These are phyloP conservation scores for Cladosporium sp. DNA, from an alignment of 2,329 filamentous ascomycete genomes.

Conservation along the genomic window DNA sequence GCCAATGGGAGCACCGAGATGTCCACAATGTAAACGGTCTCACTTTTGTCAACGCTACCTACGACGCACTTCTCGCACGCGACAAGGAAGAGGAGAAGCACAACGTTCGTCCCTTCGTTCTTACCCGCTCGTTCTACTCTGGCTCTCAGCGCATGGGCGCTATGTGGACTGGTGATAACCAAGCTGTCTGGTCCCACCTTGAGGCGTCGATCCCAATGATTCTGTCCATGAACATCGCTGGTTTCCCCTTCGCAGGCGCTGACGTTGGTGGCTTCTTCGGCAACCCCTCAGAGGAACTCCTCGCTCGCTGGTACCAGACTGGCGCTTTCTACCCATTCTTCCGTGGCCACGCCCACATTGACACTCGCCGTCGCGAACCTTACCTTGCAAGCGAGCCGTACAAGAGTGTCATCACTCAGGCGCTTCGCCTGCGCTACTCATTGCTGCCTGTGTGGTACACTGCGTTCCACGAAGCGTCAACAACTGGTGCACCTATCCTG, in stretches of 20 bases:
- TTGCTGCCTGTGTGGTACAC: conserved; percentile 95
- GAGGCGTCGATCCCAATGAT: conserved; percentile 91
- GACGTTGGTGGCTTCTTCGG: conserved; percentile 98
- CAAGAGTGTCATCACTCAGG: conserved; percentile 80
- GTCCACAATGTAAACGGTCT: conserved; percentile 94
- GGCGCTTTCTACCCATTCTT: conserved; percentile 98
- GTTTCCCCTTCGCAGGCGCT: conserved; percentile 90
- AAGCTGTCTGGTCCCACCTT: conserved; percentile 88
- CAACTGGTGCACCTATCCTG: conserved; percentile 81
- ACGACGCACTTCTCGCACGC: conserved; percentile 76
- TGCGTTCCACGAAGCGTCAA: conserved; percentile 85
- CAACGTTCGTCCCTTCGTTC: conserved; percentile 73
- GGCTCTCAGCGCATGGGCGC: conserved; percentile 87
- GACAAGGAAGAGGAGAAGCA: conserved; percentile 73
- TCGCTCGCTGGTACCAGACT: conserved; percentile 94
- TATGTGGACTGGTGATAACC: conserved; percentile 99
- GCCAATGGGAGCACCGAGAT: conserved; percentile 94
- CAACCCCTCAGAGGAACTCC: conserved; percentile 87
- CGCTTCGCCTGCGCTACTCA: conserved; percentile 83
- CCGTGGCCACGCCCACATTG: conserved; percentile 95
- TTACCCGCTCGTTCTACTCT: conserved; percentile 89
- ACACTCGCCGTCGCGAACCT: conserved; percentile 89
- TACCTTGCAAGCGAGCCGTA: conserved; percentile 86
- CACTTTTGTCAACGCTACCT: conserved; percentile 94
- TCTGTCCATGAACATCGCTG: conserved; percentile 85